phyloP scores from a whole-genome alignment of 495 filamentous ascomycete genomes.

The Barbatosphaeria neglecta region DNA sequence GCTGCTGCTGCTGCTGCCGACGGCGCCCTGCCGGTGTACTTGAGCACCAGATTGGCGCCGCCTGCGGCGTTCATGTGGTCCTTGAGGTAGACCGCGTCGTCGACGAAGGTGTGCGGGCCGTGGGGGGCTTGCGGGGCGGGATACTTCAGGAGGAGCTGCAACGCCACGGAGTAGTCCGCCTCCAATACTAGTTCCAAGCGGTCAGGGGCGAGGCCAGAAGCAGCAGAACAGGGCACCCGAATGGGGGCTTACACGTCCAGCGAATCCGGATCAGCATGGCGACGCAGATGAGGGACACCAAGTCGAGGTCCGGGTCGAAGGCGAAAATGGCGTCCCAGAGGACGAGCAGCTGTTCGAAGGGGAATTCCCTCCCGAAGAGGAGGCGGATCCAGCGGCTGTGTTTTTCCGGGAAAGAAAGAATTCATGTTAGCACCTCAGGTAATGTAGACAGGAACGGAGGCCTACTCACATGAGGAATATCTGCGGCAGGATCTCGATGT shows the following conservation, averaged over 20 bases:
- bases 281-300: slow-evolving; percentile 82
- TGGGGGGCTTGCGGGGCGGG: slow-evolving; percentile 51
- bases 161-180: slow-evolving; percentile 72
- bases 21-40: slow-evolving; percentile 66
- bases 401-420: too few relatives aligned
- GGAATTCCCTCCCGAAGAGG: slow-evolving; percentile 86
- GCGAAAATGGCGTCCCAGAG: slow-evolving; percentile 92
- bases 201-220: neutral
- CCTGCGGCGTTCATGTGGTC: slow-evolving; percentile 62
- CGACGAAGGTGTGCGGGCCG: slow-evolving; percentile 64
- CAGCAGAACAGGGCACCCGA: neutral
- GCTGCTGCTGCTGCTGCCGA: slow-evolving; percentile 24
- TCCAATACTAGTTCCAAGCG: slow-evolving; percentile 50
- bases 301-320: slow-evolving; percentile 66
- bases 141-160: slow-evolving; percentile 75
- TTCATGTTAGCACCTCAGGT: too few relatives aligned
- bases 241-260: slow-evolving; percentile 69
- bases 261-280: slow-evolving; percentile 89
- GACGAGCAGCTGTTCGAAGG: slow-evolving; percentile 67
- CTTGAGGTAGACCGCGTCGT: slow-evolving; percentile 78
- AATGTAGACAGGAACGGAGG: neutral
- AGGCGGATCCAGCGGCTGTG: slow-evolving; percentile 85
- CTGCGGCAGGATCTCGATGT: slow-evolving; percentile 86
- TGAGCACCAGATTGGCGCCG: slow-evolving; percentile 62
- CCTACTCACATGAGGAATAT: slow-evolving; percentile 85